A percentile compares a stretch with the other conserved stretches of the same genome.
Evolutionary conservation across 2,329 filamentous ascomycete genomes (phyloP).

Genomic region (Pseudogymnoascus sp.): DNA sequence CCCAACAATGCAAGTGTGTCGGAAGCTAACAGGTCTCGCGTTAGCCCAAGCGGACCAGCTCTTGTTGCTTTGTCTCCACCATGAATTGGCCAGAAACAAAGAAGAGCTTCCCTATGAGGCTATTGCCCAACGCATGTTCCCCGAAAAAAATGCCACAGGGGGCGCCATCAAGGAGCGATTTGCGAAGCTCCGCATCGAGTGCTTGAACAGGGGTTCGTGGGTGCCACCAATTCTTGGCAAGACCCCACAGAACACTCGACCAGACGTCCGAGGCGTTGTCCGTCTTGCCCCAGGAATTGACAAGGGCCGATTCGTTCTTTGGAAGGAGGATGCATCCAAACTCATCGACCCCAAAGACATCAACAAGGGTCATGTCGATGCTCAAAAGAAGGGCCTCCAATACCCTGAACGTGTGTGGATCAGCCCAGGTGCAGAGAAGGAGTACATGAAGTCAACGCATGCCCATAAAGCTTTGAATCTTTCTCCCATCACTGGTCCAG

Average conservation of each 20-base stretch:
- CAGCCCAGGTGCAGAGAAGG: background rate
- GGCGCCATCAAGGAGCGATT: conserved; percentile 35
- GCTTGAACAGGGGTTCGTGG: conserved; percentile 35
- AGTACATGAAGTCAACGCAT: background rate
- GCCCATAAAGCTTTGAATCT: background rate
- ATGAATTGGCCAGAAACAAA: conserved; percentile 21
- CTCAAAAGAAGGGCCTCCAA: background rate
- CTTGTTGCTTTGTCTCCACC: conserved; percentile 10
- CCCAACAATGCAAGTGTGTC: background rate
- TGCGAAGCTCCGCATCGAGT: conserved; percentile 28
- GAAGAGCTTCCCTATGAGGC: conserved; percentile 34
- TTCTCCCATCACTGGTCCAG: background rate
- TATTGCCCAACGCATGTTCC: conserved; percentile 36
- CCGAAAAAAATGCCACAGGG: conserved; percentile 32
- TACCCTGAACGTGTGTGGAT: background rate
- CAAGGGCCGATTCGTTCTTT: conserved; percentile 3
- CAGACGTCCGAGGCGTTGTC: conserved; percentile 19
- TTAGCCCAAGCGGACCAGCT: conserved; percentile 7
- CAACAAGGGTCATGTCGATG: conserved; percentile 6
- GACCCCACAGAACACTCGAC: conserved; percentile 19
- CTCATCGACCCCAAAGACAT: conserved; percentile 7
- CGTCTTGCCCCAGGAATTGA: conserved; percentile 3
- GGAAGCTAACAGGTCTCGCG: background rate
- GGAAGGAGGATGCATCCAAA: conserved; percentile 8
- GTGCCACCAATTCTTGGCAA: conserved; percentile 34